Conservation (phyloP, 805 yeast genomes). For the Saccharomycopsis javanensis region DNA sequence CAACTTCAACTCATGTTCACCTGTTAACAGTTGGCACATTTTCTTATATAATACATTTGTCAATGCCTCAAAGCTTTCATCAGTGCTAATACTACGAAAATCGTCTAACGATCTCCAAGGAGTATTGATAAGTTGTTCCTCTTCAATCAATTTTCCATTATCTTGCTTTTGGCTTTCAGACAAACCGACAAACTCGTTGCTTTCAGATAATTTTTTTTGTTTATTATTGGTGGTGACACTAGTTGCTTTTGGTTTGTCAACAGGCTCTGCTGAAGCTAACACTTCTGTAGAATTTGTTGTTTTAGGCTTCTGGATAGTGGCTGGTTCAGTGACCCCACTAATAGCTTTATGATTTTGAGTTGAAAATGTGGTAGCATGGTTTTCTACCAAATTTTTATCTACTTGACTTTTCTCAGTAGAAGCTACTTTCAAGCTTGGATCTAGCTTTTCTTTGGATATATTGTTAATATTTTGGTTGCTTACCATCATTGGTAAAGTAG, state of each 20-base stretch:
- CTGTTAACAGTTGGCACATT: constrained; percentile 3
- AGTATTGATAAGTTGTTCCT: not conserved
- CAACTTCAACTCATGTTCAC: constrained; percentile 9
- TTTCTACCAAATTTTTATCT: too few relatives aligned
- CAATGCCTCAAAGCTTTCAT: constrained; percentile 7
- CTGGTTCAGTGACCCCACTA: too few relatives aligned
- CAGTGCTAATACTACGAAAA: not conserved
- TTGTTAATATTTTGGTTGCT: too few relatives aligned
- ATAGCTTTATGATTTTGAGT: not conserved
- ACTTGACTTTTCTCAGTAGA: too few relatives aligned
- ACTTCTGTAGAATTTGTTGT: too few relatives aligned
- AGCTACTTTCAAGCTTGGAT: too few relatives aligned
- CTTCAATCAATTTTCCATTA: not conserved
- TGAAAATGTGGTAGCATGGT: too few relatives aligned
- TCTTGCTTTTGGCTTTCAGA: not conserved
- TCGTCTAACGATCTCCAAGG: not conserved
- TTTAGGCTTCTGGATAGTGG: too few relatives aligned
- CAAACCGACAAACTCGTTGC: too few relatives aligned
- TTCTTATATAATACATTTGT: constrained; percentile 3
- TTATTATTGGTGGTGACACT: constrained; percentile 15
- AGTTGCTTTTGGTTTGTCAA: constrained; percentile 10
- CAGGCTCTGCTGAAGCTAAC: not conserved
- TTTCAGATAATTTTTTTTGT: not conserved
- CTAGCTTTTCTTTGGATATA: too few relatives aligned
- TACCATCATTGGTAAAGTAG: too few relatives aligned